Evolutionary conservation across 2,329 filamentous ascomycete genomes (phyloP), one percentile per base, ranked within the genome.

Genomic region (Teratosphaeria viscida): DNA sequence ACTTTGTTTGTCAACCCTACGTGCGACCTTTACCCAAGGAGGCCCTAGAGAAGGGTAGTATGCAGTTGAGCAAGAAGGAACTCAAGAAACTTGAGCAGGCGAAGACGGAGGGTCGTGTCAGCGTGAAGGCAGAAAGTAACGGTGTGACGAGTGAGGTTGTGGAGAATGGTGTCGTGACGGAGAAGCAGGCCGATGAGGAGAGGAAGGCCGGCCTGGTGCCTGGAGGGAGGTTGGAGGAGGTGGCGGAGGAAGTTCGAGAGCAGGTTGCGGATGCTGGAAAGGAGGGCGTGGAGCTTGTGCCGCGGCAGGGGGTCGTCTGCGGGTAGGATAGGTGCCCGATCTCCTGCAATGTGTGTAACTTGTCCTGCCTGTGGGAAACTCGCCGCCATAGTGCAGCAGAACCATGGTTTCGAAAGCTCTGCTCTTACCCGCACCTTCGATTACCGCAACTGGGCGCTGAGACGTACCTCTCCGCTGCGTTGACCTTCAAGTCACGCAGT

Each of bases 1-100:
- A 86, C 83, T 96, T 90, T 90, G 81, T 96, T 3, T 90, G 86
- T 57, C 92, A 97, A 76, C 87, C 92, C 3, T 89, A 95, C 68
- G 82, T 96, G 6, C 79, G 92, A 59, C 92, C 91, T 49, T 73
- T 96, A 68, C 94, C 94, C 0, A 88, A 88, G 66, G 92, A 97
- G 76, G 94, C 94, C 53, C 58, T 72, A 47, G 68, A 68, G 61
- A 72, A 74, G 60, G 70, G 72, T 29, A 70, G 66, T 52, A 55
- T 72, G 52, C 67, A 69, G 58, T 53, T 72, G 27, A 70, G 68
- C 54, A 72, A 72, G 61, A 72, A 70, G 60, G 66, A 70, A 57
- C 62, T 64, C 49, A 66, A 63, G 23, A 67, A 65, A 62, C 59
- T 72, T 23, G 63, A 69, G 61, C 61, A 62, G 57, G 67, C 67